Percentiles rank a stretch among this genome's conserved stretches.
These are phyloP conservation scores for Vitis hybrid DNA, from an alignment of 177 flowering plant species.

Conservation along the genomic window DNA sequence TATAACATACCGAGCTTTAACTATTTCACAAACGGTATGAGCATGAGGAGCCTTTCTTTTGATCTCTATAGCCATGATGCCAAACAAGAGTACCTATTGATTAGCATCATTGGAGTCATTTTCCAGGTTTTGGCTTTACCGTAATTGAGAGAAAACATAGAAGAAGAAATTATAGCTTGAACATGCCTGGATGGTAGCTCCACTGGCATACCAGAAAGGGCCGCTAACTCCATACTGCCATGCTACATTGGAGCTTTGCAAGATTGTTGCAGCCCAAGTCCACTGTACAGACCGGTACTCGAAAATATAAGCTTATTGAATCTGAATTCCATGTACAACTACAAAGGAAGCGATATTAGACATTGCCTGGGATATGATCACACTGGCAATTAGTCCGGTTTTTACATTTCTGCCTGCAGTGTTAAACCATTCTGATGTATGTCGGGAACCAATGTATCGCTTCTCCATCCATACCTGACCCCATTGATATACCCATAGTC, in stretches of 20 bases:
- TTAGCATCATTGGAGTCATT: neutral
- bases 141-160: neutral
- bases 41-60: slow-evolving; percentile 96
- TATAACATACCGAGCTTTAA: slow-evolving; percentile 68
- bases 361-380: slow-evolving; percentile 87
- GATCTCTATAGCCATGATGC: slow-evolving; percentile 93
- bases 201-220: slow-evolving; percentile 98
- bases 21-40: slow-evolving; percentile 95
- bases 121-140: neutral
- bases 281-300: slow-evolving; percentile 39
- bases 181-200: slow-evolving; percentile 89
- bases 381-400: slow-evolving; percentile 96
- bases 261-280: slow-evolving; percentile 98
- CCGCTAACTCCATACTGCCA: slow-evolving; percentile 98
- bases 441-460: slow-evolving; percentile 80
- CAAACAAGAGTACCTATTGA: slow-evolving; percentile 83
- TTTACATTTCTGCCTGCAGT: slow-evolving; percentile 95
- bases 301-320: neutral
- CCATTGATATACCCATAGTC: neutral
- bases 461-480: slow-evolving; percentile 88
- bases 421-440: slow-evolving; percentile 98
- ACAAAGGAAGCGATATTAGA: too few species aligned
- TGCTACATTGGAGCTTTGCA: slow-evolving; percentile 97
- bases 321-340: neutral
- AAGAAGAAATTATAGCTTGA: neutral